Evolutionary conservation across 768 basidiomycete genomes (phyloP), one percentile per base, ranked within the genome.

Genomic region (Boletus huronensis): DNA sequence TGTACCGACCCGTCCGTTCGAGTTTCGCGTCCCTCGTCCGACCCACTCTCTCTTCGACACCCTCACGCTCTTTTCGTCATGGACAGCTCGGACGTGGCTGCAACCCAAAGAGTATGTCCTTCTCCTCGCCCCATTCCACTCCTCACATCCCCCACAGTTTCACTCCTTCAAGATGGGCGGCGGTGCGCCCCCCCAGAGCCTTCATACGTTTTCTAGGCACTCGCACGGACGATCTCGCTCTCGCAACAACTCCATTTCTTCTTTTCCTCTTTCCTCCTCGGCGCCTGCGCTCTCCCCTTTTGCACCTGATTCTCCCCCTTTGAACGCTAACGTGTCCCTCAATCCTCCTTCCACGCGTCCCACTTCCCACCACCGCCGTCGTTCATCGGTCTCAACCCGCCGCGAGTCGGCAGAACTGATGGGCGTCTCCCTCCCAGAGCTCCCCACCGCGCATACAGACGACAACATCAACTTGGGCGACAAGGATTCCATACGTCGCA

Each of bases 401-500:
- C 81, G 80, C 60, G 93, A 96, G 74, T 93, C 91, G 19, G 88
- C 91, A 17, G 93, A 95, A 64, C 75, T 96, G 65, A 94, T 96
- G 89, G 90, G 91, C 26, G 81, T 90, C 13, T 72, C 86, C 23
- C 74, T 89, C 36, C 84, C 88, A 13, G 82, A 85, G 56, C 77
- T 90, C 25, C 82, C 84, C 6, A 62, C 79, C 9, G 80, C 82
- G 2, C 74, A 75, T 26, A 77, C 83, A 2, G 85, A 90, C 31
- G 84, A 88, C 66, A 83, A 83, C 61, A 73, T 87, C 63, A 85
- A 82, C 58, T 63, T 85, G 25, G 85, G 82, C 29, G 86, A 88
- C 61, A 84, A 82, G 71, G 87, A 90, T 60, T 90, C 90, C 17
- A 79, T 90, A 36, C 85, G 92, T 36, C 83, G 88, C 19, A 81